A percentile compares a stretch with the other conserved stretches of the same genome.
Conservation (phyloP, 2,329 filamentous ascomycete species). For the Didymosphaeria variabile region DNA sequence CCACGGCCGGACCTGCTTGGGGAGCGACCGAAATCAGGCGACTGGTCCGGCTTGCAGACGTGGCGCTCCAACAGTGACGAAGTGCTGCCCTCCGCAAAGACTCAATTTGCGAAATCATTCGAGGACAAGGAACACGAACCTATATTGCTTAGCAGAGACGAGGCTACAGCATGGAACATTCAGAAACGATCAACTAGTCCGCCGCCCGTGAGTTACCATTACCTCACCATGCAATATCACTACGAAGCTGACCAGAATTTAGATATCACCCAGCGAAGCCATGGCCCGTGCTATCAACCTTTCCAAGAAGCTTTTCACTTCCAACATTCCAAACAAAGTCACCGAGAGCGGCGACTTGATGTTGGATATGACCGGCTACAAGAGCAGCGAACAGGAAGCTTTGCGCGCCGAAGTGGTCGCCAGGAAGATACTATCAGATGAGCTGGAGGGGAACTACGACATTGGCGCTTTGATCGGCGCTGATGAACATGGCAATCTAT, state of each 20-base stretch:
- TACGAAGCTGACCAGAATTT: not conserved
- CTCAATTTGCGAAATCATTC: constrained; percentile 47
- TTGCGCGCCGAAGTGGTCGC: constrained; percentile 92
- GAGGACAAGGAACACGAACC: constrained; percentile 36
- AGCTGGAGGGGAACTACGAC: constrained; percentile 93
- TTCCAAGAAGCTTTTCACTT: constrained; percentile 85
- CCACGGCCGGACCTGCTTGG: constrained; percentile 31
- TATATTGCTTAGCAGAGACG: constrained; percentile 45
- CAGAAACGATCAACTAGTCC: constrained; percentile 74
- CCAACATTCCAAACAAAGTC: constrained; percentile 92
- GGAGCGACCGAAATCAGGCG: constrained; percentile 40
- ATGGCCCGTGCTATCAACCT: constrained; percentile 83
- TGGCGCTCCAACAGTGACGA: constrained; percentile 64
- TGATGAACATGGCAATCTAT: constrained; percentile 95
- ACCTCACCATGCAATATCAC: too few relatives aligned
- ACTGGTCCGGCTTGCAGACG: constrained; percentile 47
- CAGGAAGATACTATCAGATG: constrained; percentile 88
- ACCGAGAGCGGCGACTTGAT: constrained; percentile 93
- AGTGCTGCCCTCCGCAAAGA: constrained; percentile 56
- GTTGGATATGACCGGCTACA: constrained; percentile 98
- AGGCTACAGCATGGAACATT: constrained; percentile 47
- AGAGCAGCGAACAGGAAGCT: constrained; percentile 91
- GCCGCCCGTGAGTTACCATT: constrained; percentile 63
- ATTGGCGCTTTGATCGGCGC: constrained; percentile 95
- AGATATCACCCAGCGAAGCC: constrained; percentile 71